Conservation (phyloP, 441 rosid genomes). For the Croton setiger region DNA sequence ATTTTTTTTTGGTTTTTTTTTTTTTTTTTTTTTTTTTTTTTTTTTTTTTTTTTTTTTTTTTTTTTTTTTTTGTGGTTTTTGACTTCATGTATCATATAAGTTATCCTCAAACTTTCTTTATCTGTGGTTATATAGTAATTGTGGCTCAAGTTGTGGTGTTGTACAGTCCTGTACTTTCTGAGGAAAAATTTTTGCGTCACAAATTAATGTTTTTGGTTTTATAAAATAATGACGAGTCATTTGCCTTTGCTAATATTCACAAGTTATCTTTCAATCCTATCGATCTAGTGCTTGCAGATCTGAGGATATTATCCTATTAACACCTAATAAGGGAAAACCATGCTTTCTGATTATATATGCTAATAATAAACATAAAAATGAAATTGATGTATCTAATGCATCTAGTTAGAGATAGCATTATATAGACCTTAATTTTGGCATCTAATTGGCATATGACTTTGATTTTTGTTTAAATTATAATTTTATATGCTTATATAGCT, state of each 20-base stretch:
- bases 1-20: no score
- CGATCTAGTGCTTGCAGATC: neutral
- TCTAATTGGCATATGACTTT: neutral
- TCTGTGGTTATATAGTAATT: no score
- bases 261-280: neutral
- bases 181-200: neutral
- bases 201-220: neutral
- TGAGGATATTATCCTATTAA: neutral
- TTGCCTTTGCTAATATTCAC: neutral
- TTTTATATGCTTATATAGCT: neutral
- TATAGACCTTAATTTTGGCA: neutral
- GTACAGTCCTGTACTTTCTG: neutral
- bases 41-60: no score
- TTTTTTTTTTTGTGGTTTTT: neutral
- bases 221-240: neutral
- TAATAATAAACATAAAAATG: neutral
- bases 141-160: neutral
- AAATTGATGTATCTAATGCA: neutral
- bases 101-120: neutral
- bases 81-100: neutral
- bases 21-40: no score
- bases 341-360: neutral
- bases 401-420: neutral
- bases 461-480: neutral
- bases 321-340: neutral